A percentile compares a stretch with the other conserved stretches of the same genome.
phyloP scores from a whole-genome alignment of 2,329 filamentous ascomycete genomes.

The Epichloe sylvatica region DNA sequence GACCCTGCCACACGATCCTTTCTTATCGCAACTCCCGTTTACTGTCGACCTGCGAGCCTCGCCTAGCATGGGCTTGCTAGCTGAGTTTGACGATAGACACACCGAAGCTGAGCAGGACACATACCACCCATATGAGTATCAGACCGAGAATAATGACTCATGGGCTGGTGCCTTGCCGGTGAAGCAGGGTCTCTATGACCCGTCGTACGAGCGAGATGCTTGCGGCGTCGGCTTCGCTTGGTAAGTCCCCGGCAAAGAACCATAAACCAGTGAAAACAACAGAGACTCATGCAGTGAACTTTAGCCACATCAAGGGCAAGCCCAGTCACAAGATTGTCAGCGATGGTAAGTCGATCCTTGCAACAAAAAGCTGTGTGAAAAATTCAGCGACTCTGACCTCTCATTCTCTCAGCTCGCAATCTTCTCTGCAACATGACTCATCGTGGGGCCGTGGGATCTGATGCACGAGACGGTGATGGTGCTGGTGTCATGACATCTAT shows the following conservation, averaged over 20 bases:
- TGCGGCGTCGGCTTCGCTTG: constrained; percentile 98
- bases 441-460: constrained; percentile 92
- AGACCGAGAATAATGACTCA: constrained; percentile 69
- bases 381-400: background rate
- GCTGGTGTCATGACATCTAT: constrained; percentile 99
- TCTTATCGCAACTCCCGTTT: background rate
- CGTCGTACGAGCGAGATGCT: constrained; percentile 92
- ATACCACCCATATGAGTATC: constrained; percentile 69
- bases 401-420: constrained; percentile 30
- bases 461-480: constrained; percentile 94
- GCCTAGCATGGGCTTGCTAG: constrained; percentile 56
- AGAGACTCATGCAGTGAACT: background rate
- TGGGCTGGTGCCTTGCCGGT: constrained; percentile 92
- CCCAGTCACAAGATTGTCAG: constrained; percentile 96
- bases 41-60: constrained; percentile 20
- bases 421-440: constrained; percentile 99
- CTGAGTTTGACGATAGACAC: constrained; percentile 56
- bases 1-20: constrained; percentile 1
- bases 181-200: constrained; percentile 98
- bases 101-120: constrained; percentile 45
- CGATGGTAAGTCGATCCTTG: constrained; percentile 58
- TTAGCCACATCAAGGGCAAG: constrained; percentile 93
- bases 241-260: constrained; percentile 37
- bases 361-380: background rate
- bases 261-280: background rate